phyloP scores from a whole-genome alignment of 192 early-diverging fungal species.

The Coemansia sp. region DNA sequence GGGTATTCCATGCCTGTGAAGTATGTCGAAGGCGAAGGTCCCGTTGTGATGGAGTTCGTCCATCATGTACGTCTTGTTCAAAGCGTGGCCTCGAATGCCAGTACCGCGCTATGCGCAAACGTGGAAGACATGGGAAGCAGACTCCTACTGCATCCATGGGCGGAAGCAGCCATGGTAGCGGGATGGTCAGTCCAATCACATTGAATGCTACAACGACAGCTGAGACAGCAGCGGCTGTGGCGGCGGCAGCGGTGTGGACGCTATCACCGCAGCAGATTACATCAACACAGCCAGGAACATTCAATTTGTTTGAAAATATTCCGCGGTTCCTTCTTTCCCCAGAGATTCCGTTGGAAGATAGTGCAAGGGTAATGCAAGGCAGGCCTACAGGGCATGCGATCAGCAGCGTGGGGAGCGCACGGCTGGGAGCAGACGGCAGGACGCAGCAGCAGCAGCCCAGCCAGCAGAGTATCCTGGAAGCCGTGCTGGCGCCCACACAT shows the following conservation, averaged over 20 bases:
- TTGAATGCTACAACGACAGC: neutral
- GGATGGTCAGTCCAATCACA: neutral
- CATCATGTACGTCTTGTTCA: constrained; percentile 43
- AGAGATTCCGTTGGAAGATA: neutral
- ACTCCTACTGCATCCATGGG: neutral
- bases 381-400: neutral
- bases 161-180: neutral
- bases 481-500: constrained; percentile 8
- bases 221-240: constrained; percentile 5
- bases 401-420: neutral
- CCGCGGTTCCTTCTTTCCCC: constrained; percentile 35
- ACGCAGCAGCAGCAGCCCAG: neutral
- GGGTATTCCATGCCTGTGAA: constrained; percentile 53
- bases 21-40: constrained; percentile 47
- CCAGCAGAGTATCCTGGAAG: constrained; percentile 5
- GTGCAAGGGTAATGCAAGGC: neutral
- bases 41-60: constrained; percentile 37
- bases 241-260: constrained; percentile 24
- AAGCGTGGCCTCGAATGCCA: constrained; percentile 45
- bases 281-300: constrained; percentile 6
- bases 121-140: constrained; percentile 43
- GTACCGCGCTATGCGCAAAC: constrained; percentile 53
- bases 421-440: neutral
- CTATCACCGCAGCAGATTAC: constrained; percentile 16
- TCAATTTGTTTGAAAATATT: constrained; percentile 22